Percentiles rank a stretch among this genome's conserved stretches.
Conservation (phyloP, 2,329 filamentous ascomycete species). For the Epichloe hybrida region DNA sequence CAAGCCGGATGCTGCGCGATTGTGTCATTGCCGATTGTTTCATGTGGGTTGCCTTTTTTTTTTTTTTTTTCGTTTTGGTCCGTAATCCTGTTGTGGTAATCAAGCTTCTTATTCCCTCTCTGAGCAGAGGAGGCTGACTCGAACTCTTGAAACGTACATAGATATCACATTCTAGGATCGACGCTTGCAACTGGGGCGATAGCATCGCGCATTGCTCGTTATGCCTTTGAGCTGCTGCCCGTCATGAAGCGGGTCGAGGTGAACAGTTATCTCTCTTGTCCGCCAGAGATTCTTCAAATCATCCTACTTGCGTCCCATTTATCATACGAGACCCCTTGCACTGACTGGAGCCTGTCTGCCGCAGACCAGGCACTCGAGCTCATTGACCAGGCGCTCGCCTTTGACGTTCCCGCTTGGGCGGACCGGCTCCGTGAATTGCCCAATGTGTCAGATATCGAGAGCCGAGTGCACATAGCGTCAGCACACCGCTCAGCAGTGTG, state of each 20-base stretch:
- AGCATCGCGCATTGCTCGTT: slow-evolving; percentile 24
- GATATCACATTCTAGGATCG: slow-evolving; percentile 27
- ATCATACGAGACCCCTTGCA: slow-evolving; percentile 22
- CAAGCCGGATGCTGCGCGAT: slow-evolving; percentile 26
- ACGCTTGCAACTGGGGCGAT: slow-evolving; percentile 23
- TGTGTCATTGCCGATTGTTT: slow-evolving; percentile 35
- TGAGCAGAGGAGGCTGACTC: not conserved
- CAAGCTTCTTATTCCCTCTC: not conserved
- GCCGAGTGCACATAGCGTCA: slow-evolving; percentile 29
- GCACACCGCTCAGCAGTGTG: slow-evolving; percentile 34
- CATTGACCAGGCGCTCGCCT: slow-evolving; percentile 26
- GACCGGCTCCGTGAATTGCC: slow-evolving; percentile 21
- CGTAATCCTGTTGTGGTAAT: not conserved
- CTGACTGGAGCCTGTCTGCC: slow-evolving; percentile 17
- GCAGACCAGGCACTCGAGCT: slow-evolving; percentile 26
- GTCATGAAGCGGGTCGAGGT: slow-evolving; percentile 28
- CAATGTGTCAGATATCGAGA: slow-evolving; percentile 25
- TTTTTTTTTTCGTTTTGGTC: not conserved
- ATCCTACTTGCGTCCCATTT: slow-evolving; percentile 31
- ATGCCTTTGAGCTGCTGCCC: slow-evolving; percentile 25
- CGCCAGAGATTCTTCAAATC: slow-evolving; percentile 29
- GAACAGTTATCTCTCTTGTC: slow-evolving; percentile 29
- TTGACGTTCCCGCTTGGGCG: slow-evolving; percentile 31
- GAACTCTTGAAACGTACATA: slow-evolving; percentile 10
- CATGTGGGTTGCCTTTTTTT: slow-evolving; percentile 21